Evolutionary conservation across 345 rosid genomes (phyloP), one percentile per base, ranked within the genome.

Genomic region (Hirschfeldia incana): DNA sequence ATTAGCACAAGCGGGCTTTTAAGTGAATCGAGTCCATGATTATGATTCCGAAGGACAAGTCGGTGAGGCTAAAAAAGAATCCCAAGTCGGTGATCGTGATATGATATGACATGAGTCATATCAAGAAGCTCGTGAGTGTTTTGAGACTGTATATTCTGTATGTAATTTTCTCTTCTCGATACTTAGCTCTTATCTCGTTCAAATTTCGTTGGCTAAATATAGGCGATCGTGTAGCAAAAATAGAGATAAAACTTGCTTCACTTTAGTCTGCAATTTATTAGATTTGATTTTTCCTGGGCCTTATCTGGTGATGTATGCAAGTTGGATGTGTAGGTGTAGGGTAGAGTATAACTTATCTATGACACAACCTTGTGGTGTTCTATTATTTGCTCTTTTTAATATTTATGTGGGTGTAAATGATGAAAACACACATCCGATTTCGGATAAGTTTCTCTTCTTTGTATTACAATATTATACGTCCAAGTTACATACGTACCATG

Each of bases 341-440:
- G 75, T 72, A 13, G 51, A 62, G 70, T 27, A 28, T 10, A 72
- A 44, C 78, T 74, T 73, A 73, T 60, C 74, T 60, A 34, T 58
- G 55, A 69, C 16, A 74, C 17, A 62, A 60, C 74, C 33, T 79
- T 79, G 82, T 80, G 83, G 83, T 80, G 53, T 74, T 80, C 37
- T 61, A 69, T 74, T 80, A 69, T 69, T 80, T 74, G 30, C 39
- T n/a, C 21, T 36, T 46, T 74, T 29, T 1, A n/a, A 79, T 67
- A 80, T 69, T 5, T 74, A 0, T 69, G 78, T 74, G 82, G 75
- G 46, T 69, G 75, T 62, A 69, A 79, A 79, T 60, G 33, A 34
- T 36, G 65, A 13, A 49, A 74, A 68, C 74, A 11, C 70, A 74
- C 70, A 61, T 74, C 78, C 70, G 51, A 10, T 49, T 74, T 79